phyloP scores from a whole-genome alignment of 2,329 filamentous ascomycete genomes.

The Orbilia ellipsospora region DNA sequence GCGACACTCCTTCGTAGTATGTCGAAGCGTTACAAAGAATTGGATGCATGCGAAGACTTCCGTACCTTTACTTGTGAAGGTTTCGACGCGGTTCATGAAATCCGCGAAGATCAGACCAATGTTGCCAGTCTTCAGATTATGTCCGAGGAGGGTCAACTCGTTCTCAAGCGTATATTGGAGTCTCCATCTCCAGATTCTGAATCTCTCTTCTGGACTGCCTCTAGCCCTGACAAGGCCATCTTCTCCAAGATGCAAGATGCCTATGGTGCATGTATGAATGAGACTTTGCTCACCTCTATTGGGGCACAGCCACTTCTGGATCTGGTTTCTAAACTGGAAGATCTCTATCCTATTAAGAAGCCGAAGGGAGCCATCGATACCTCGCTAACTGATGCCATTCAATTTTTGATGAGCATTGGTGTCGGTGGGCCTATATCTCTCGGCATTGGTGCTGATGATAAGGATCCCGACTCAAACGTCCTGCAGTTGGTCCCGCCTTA shows the following conservation, averaged over 20 bases:
- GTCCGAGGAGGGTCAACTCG: constrained; percentile 70
- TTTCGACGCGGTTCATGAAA: constrained; percentile 73
- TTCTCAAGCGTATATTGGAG: constrained; percentile 73
- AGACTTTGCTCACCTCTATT: constrained; percentile 68
- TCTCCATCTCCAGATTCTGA: constrained; percentile 66
- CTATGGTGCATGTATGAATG: constrained; percentile 75
- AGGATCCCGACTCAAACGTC: constrained; percentile 68
- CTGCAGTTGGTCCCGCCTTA: constrained; percentile 65
- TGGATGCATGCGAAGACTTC: constrained; percentile 77
- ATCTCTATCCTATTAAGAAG: constrained; percentile 60
- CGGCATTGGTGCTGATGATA: constrained; percentile 65
- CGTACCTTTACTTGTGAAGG: constrained; percentile 75
- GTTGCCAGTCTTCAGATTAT: constrained; percentile 68
- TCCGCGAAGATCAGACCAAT: constrained; percentile 72
- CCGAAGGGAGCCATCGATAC: constrained; percentile 58
- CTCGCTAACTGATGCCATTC: constrained; percentile 65
- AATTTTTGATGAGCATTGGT: constrained; percentile 65
- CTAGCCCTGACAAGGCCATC: constrained; percentile 69
- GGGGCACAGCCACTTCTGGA: constrained; percentile 70
- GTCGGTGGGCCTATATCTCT: constrained; percentile 63
- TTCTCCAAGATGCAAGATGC: constrained; percentile 74
- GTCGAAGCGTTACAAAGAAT: constrained; percentile 70
- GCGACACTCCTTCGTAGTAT: constrained; percentile 73
- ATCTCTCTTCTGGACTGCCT: constrained; percentile 68
- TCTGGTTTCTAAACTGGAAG: constrained; percentile 68